Base-by-base conservation (phyloP, 1,284 basidiomycete genomes). In the Cystobasidium sp. region DNA sequence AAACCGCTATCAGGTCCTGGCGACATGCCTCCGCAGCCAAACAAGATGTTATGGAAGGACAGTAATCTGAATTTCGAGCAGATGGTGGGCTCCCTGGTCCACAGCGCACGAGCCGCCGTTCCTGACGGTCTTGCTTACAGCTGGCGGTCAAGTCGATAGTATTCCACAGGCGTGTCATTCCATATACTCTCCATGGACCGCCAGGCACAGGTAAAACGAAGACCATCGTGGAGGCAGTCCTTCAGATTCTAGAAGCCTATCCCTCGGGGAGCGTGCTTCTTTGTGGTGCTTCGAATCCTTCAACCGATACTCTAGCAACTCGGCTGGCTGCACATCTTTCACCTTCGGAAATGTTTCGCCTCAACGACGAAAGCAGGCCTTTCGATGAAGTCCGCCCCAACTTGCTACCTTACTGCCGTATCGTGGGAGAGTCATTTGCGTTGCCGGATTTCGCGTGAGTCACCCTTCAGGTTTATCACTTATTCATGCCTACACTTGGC, bases 251-350 rank as follows among this genome's bases (percentile, higher is more conserved):
- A 0, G 68, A 71, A 9, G 67, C 65, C 47, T 63, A 82, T 31
- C 78, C 80, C 0, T 39, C 77, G 8, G 75, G 82, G 1, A 75
- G 77, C 10, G 74, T 84, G 41, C 80, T 84, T 1, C 78, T 84
- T 18, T 81, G 79, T 58, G 84, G 82, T 3, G 82, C 83, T 0
- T 83, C 82, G 9, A 82, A 82, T 61, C 78, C 83, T 6, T 83
- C 83, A 0, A 80, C 83, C n/a, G 84, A 84, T 73, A 84, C 82
- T 6, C 70, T 84, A n/a, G 81, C 81, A 0, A 67, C 79, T 4
- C 80, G 84, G 4, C 78, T 84, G 0, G 65, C 69, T 0, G 70
- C 66, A 14, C 62, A 63, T 1, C 77, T 82, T 3, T n/a, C 49
- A 3, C 74, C 76, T 1, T 47, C 59, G 6, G 52, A 77, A 16